Evolutionary conservation across 192 early-diverging fungal species (phyloP), one percentile per base, ranked within the genome.

Genomic region (Coemansia aciculifera): DNA sequence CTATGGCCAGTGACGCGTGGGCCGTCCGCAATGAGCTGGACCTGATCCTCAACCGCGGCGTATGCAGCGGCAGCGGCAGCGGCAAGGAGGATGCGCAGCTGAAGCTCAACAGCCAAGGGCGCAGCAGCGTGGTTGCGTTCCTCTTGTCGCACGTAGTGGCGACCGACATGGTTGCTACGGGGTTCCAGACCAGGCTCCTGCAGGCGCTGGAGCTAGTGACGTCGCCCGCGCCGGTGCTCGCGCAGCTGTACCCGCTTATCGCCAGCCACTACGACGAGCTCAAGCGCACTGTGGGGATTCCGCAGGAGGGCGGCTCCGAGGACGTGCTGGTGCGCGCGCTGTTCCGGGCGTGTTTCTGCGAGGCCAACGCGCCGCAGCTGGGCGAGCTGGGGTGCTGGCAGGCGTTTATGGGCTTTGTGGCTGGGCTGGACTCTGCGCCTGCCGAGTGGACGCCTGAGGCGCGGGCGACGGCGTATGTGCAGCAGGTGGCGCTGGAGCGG

Each of bases 71-170:
- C 31, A 57, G 54, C 29, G 54, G 54, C 31, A 57, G 67, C 54
- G 75, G 72, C 60, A 32, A 63, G 23, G 64, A 27, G 3, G 64
- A 68, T 17, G 32, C 71, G 15, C 31, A 52, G 17, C 31, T 37
- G 8, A 73, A 69, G 73, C 72, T 77, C 9, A 52, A 57, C 59
- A 69, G 71, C 39, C 59, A 74, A 12, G 69, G 70, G n/a, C 86
- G 86, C 40, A 70, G 63, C 0, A 69, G 73, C 24, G 65, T 85
- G 23, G 49, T 82, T 15, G 68, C 84, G 5, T 88, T 85, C 67
- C 60, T 89, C 24, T 72, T 90, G 12, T 85, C 85, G 13, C 87
- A 89, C 43, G 73, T 87, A 9, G 73, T 78, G 24, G 84, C 83
- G 0, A 67, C 85, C 15, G 81, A 79, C 12, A 29, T 4, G 5